Conservation (phyloP, 2,329 filamentous ascomycete genomes). For the Colletotrichum sp. region DNA sequence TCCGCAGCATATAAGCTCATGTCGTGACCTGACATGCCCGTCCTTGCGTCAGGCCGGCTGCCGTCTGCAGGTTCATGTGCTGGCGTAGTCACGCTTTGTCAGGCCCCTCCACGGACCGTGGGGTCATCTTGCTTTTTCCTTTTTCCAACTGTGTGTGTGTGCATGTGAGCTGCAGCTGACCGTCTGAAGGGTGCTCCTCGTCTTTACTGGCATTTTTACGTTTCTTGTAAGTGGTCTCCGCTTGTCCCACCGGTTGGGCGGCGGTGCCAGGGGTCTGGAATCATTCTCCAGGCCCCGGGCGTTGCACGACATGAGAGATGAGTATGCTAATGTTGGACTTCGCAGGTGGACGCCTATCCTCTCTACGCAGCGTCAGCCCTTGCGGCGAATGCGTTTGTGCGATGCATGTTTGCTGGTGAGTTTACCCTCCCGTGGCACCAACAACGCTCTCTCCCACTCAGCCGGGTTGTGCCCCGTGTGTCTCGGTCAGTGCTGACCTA, state of each 20-base stretch:
- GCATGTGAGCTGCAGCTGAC: slow-evolving; percentile 34
- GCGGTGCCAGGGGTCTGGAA: slow-evolving; percentile 20
- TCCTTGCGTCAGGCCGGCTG: background rate
- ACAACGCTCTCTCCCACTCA: slow-evolving; percentile 20
- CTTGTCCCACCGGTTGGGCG: background rate
- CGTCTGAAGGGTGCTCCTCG: slow-evolving; percentile 69
- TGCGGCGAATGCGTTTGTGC: slow-evolving; percentile 82
- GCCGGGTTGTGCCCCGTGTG: slow-evolving; percentile 21
- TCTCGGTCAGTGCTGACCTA: slow-evolving; percentile 3
- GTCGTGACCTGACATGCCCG: slow-evolving; percentile 6
- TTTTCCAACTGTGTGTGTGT: background rate
- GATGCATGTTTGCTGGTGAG: slow-evolving; percentile 76
- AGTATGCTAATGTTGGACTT: slow-evolving; percentile 23
- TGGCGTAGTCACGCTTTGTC: slow-evolving; percentile 36
- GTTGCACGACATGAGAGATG: slow-evolving; percentile 1
- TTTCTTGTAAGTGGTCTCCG: slow-evolving; percentile 72
- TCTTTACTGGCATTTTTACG: slow-evolving; percentile 86
- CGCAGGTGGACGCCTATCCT: slow-evolving; percentile 75
- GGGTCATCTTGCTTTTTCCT: slow-evolving; percentile 31
- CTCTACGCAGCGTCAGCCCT: slow-evolving; percentile 78
- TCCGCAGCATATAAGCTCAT: background rate
- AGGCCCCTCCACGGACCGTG: slow-evolving; percentile 13
- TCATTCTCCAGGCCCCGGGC: slow-evolving; percentile 4
- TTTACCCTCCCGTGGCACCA: slow-evolving; percentile 20
- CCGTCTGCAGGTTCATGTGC: slow-evolving; percentile 11